A percentile compares a stretch with the other conserved stretches of the same genome.
Evolutionary conservation across 345 rosid genomes (phyloP).

Genomic region (Salix brachista): DNA sequence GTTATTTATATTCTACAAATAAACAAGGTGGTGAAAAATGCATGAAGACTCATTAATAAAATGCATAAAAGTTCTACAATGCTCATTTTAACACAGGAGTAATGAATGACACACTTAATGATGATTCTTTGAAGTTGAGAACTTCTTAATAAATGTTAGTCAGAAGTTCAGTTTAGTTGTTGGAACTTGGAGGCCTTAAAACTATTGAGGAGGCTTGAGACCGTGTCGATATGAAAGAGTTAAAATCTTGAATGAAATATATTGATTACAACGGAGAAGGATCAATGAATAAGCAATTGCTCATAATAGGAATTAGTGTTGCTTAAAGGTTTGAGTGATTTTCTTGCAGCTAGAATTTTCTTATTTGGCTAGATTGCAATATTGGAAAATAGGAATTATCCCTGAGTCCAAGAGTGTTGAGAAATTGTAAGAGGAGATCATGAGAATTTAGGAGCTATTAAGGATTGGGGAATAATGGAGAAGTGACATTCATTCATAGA

Average conservation of each 20-base stretch:
- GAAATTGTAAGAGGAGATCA: not conserved
- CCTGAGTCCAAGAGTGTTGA: not conserved
- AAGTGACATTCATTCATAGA: not conserved
- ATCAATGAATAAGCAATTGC: not conserved
- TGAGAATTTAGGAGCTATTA: not conserved
- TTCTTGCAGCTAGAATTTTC: not conserved
- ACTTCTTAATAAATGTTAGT: not conserved
- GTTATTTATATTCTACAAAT: not conserved
- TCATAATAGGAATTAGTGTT: not conserved
- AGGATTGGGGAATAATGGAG: not conserved
- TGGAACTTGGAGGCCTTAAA: too few relatives aligned
- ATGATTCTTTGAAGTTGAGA: not conserved
- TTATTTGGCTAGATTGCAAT: not conserved
- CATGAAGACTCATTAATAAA: not conserved
- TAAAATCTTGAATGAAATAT: slow-evolving; percentile 2
- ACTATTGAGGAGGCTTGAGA: not conserved
- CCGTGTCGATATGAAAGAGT: not conserved
- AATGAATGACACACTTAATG: not conserved
- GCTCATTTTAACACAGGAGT: not conserved
- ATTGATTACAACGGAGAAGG: not conserved
- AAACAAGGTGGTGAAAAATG: not conserved
- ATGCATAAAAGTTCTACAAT: not conserved
- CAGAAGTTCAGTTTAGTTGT: not conserved
- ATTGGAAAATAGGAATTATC: not conserved
- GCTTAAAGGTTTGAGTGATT: not conserved